phyloP scores from a whole-genome alignment of 345 rosid genomes.

The Pelargonium nanum region DNA sequence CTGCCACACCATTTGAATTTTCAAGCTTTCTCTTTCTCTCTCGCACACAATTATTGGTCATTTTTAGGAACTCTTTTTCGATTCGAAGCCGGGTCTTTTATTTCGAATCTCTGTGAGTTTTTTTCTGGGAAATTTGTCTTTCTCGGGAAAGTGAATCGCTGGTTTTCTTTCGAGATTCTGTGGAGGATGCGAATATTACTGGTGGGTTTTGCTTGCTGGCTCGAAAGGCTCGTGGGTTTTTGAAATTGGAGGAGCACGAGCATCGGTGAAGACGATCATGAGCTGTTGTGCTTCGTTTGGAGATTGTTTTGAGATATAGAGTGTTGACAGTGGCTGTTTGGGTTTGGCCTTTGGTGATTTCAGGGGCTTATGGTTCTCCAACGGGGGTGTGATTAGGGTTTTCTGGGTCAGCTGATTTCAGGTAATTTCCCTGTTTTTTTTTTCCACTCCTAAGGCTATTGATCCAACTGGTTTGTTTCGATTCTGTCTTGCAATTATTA shows the following conservation, averaged over 20 bases:
- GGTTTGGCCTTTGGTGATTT: background rate
- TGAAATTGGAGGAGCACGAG: background rate
- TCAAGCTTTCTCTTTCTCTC: background rate
- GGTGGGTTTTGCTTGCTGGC: background rate
- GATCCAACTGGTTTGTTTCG: background rate
- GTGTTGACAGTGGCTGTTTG: background rate
- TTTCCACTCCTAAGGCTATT: background rate
- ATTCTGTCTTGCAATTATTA: background rate
- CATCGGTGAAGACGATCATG: background rate
- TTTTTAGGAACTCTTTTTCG: background rate
- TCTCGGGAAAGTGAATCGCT: background rate
- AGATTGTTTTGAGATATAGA: background rate
- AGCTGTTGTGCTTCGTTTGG: background rate
- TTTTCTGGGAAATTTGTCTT: background rate
- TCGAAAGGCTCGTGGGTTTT: background rate
- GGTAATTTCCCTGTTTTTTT: background rate
- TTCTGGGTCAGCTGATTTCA: background rate
- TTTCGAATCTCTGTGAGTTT: background rate
- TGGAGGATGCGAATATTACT: background rate
- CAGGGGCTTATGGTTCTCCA: background rate
- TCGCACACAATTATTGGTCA: background rate
- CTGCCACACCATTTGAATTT: background rate
- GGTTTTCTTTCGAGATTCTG: background rate
- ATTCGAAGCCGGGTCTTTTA: too few species aligned
- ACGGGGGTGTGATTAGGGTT: background rate